Conservation (phyloP, 2,329 filamentous ascomycete genomes). For the Lasiodiplodia gonubiensis region DNA sequence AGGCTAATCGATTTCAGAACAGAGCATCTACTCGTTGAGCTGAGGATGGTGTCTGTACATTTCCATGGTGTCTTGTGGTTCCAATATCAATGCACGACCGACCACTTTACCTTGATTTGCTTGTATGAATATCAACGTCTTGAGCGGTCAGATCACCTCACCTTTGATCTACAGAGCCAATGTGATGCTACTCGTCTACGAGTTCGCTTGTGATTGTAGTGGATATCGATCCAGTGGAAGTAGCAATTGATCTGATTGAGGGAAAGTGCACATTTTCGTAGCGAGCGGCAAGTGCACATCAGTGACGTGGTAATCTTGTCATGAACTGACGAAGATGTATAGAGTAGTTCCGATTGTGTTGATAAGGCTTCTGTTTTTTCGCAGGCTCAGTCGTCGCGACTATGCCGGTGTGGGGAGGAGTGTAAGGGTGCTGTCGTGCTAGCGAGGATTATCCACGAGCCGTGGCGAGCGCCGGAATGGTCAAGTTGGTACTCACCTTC, state of each 20-base stretch:
- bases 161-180: background rate
- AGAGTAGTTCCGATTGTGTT: background rate
- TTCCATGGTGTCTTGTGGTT: background rate
- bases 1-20: background rate
- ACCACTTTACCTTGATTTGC: background rate
- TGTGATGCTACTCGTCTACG: background rate
- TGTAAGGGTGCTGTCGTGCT: constrained; percentile 1
- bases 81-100: background rate
- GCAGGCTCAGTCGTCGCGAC: background rate
- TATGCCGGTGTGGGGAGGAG: background rate
- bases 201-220: background rate
- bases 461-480: background rate
- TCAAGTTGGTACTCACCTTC: background rate
- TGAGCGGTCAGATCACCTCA: background rate
- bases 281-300: background rate
- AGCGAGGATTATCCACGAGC: background rate
- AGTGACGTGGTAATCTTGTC: background rate
- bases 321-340: background rate
- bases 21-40: background rate
- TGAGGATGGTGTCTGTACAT: background rate
- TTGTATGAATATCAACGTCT: background rate
- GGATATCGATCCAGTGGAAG: background rate
- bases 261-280: background rate
- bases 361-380: background rate
- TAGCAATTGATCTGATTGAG: background rate